A percentile compares a stretch with the other conserved stretches of the same genome.
Conservation (phyloP, 257 asterid species). For the Scutellaria barbata region DNA sequence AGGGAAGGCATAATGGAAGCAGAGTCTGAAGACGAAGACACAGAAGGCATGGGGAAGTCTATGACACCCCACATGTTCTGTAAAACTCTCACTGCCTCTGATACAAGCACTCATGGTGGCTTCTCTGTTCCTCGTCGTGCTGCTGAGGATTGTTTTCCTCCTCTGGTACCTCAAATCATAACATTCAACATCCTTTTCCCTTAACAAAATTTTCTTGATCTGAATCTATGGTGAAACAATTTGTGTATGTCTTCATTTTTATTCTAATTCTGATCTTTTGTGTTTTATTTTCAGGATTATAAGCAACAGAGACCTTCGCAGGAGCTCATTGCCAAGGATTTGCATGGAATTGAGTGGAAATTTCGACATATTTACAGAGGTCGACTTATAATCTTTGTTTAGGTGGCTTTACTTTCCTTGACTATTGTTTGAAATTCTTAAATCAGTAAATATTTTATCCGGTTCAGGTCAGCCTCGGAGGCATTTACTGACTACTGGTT, state of each 20-base stretch:
- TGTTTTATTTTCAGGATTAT: constrained; percentile 62
- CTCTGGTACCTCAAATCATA: constrained; percentile 57
- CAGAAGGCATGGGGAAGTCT: constrained; percentile 57
- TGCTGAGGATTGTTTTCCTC: constrained; percentile 98
- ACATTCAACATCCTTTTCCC: not conserved
- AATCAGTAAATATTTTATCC: not conserved
- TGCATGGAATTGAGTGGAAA: constrained; percentile 90
- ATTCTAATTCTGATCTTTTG: not conserved
- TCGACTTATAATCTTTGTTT: constrained; percentile 27
- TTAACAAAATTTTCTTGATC: not conserved
- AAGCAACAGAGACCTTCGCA: constrained; percentile 95
- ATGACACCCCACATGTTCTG: constrained; percentile 94
- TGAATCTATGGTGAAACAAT: not conserved
- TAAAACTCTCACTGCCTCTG: constrained; percentile 95
- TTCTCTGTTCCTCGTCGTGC: constrained; percentile 99
- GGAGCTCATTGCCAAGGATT: constrained; percentile 94
- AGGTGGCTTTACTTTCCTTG: not conserved
- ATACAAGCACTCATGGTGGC: constrained; percentile 99
- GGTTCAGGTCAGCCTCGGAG: constrained; percentile 97
- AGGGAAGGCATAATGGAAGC: constrained; percentile 61
- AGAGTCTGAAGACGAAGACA: constrained; percentile 66
- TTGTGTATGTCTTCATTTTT: not conserved
- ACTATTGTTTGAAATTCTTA: not conserved
- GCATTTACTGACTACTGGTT: constrained; percentile 96
- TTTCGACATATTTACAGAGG: constrained; percentile 97